Evolutionary conservation across 257 asterid genomes (phyloP).

Genomic region (Rehmannia glutinosa): DNA sequence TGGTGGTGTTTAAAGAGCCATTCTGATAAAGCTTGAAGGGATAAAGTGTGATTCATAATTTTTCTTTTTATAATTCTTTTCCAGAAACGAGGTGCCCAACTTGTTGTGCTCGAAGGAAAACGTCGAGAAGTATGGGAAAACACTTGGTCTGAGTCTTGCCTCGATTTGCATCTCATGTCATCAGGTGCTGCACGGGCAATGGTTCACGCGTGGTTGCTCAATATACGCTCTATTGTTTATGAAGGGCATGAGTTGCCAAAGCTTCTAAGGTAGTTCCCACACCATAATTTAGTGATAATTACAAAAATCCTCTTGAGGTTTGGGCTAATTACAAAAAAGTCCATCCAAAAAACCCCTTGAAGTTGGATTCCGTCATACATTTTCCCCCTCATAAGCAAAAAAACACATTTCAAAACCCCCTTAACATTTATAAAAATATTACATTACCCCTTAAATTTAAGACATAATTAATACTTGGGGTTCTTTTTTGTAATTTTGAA

Average conservation of each 20-base stretch:
- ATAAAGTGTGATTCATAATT: no score
- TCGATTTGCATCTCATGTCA: constrained; percentile 93
- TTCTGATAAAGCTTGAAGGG: no score
- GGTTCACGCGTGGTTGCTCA: constrained; percentile 94
- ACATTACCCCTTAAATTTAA: no score
- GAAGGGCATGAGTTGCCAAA: constrained; percentile 88
- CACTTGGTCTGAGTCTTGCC: constrained; percentile 75
- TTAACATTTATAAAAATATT: no score
- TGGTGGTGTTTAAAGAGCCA: no score
- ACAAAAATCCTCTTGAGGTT: not conserved
- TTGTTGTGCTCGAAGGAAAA: constrained; percentile 85
- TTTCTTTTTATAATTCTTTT: not conserved
- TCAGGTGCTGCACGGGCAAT: constrained; percentile 96
- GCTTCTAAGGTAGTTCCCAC: constrained; percentile 49
- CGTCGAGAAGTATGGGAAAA: constrained; percentile 84
- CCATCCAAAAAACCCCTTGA: no score
- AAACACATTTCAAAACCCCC: no score
- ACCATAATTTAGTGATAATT: not conserved
- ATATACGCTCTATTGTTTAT: constrained; percentile 58
- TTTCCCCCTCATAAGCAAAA: no score
- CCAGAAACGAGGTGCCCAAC: constrained; percentile 87
- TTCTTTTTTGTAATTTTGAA: no score
- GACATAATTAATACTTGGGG: no score
- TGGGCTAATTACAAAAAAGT: not conserved
- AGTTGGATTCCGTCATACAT: no score